Base-by-base conservation (phyloP, 179 eudicot genomes). In the Silene vulgaris region DNA sequence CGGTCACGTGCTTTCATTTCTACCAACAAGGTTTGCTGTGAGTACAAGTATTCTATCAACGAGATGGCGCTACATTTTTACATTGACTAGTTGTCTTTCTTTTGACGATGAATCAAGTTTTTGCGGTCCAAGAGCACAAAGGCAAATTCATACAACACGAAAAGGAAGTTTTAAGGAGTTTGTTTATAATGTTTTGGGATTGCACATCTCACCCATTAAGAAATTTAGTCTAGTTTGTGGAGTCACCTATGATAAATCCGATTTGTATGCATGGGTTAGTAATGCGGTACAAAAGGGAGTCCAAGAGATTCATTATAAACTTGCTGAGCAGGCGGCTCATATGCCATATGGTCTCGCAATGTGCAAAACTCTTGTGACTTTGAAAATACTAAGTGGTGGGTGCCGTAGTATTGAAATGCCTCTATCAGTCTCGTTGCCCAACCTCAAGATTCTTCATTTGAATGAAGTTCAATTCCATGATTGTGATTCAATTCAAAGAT, bases 11-110 rank as follows among this genome's bases (percentile, higher is more conserved):
- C 83, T 80, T 20, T 76, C 83, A 9, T 52, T 57, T 43, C 73
- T 76, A 60, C 80, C 83, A 76, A 80, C 80, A 17, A 76, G 64
- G 56, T 26, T 35, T 60, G 83, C 75, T 0, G 77, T 80, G 21
- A 52, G 75, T 0, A 76, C 72, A 8, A 73, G 80, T 57, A 48
- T 73, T 77, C 65, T 80, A n/a, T 73, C 77, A 2, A 29, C 23
- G 29, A 60, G 66, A 77, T 80, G 83, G 83, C 23, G 23, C 16
- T 20, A 77, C 52, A 35, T 60, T 7, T 80, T 69, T 59, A 80
- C 54, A 19, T 68, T 68, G 16, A 37, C 56, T 1, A 40, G 1
- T 43, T 37, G 28, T 68, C 56, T 68, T 37, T 68, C 71, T 37
- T 68, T 68, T 68, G 54, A 68, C 8, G 71, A 68, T 68, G 54